Percentiles rank a stretch among this genome's conserved stretches.
These are phyloP conservation scores for Solanum dulcamara DNA, from an alignment of 257 asterid species.

Conservation along the genomic window DNA sequence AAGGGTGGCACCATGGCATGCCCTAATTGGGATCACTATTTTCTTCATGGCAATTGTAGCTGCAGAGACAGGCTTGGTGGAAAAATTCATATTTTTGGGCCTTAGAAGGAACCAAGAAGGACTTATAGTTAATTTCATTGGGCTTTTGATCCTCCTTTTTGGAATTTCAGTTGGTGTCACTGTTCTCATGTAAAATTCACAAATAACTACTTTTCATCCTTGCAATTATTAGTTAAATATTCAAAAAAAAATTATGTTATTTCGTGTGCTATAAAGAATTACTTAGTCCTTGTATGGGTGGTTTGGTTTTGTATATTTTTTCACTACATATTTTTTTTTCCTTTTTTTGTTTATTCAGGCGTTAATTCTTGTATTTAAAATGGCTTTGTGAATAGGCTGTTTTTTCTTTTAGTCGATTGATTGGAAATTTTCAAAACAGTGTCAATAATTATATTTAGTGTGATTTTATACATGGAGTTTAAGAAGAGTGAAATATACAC, in stretches of 20 bases:
- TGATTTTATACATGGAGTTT: too few species aligned
- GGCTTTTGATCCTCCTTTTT: conserved; percentile 33
- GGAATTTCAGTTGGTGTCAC: conserved; percentile 29
- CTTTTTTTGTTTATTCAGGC: not conserved
- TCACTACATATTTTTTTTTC: not conserved
- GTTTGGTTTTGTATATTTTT: not conserved
- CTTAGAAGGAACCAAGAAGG: conserved; percentile 29
- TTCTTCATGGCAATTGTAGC: not conserved
- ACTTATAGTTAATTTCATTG: conserved; percentile 38
- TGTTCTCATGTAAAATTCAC: not conserved
- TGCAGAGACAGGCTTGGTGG: conserved; percentile 27
- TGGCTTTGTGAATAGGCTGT: not conserved
- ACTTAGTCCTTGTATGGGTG: not conserved
- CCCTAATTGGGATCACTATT: conserved; percentile 15
- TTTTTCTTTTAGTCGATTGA: not conserved
- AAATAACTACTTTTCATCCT: not conserved
- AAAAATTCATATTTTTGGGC: conserved; percentile 23
- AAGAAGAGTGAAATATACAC: too few species aligned
- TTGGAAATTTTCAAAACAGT: not conserved
- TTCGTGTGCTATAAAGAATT: not conserved
- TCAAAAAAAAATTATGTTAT: not conserved
- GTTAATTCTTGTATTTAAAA: not conserved
- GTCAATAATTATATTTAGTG: too few species aligned
- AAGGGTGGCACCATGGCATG: conserved; percentile 43
- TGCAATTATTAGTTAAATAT: not conserved